These are phyloP conservation scores for Primulina eburnea DNA, from an alignment of 257 asterid species.

Conservation along the genomic window DNA sequence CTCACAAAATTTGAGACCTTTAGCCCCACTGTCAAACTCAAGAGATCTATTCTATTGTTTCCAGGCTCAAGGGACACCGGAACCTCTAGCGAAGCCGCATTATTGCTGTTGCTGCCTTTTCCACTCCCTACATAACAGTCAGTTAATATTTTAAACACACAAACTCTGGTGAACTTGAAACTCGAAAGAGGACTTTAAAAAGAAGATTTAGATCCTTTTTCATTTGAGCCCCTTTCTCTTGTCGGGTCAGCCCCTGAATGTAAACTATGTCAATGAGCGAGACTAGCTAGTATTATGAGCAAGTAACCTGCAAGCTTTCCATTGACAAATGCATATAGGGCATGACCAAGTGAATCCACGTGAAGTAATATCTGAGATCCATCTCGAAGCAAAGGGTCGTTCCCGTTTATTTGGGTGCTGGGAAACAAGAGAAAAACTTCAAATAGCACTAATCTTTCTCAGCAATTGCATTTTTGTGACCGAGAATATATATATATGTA, in stretches of 20 bases:
- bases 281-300: not conserved
- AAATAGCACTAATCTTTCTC: not conserved
- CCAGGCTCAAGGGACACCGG: slow-evolving; percentile 60
- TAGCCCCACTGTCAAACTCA: slow-evolving; percentile 79
- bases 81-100: slow-evolving; percentile 48
- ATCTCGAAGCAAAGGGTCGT: slow-evolving; percentile 39
- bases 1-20: slow-evolving; percentile 45
- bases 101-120: slow-evolving; percentile 45
- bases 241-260: not conserved
- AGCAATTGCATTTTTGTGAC: not conserved
- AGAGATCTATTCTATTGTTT: slow-evolving; percentile 60
- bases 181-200: not conserved
- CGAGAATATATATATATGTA: slow-evolving; percentile 21
- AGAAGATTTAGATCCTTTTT: not conserved
- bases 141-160: not conserved
- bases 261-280: not conserved
- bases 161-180: not conserved
- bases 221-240: not conserved
- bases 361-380: slow-evolving; percentile 42
- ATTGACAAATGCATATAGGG: slow-evolving; percentile 40
- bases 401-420: slow-evolving; percentile 35
- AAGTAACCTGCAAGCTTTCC: slow-evolving; percentile 45
- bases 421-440: not conserved
- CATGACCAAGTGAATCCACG: slow-evolving; percentile 53
- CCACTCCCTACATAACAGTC: slow-evolving; percentile 53